These are phyloP conservation scores for Apiospora malaysiana DNA, from an alignment of 2,329 filamentous ascomycete genomes.

Conservation along the genomic window DNA sequence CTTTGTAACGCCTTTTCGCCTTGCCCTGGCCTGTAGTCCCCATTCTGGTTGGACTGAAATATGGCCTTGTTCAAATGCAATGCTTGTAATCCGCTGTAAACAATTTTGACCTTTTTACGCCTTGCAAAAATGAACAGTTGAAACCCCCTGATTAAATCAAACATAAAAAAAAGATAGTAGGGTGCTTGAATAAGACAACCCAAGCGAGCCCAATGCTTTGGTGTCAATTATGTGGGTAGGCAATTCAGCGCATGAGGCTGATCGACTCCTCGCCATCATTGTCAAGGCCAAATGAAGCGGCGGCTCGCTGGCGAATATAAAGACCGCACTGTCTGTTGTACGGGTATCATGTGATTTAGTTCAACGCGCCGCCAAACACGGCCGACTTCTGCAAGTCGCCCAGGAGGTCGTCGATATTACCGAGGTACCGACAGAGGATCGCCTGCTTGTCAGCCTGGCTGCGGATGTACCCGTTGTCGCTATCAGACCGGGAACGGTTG, in stretches of 20 bases:
- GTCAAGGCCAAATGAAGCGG: neutral
- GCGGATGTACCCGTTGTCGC: constrained; percentile 55
- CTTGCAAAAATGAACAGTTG: neutral
- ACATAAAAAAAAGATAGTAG: neutral
- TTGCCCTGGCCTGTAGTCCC: neutral
- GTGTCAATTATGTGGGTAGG: neutral
- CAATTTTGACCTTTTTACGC: neutral
- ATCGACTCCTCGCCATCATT: neutral
- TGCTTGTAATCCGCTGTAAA: neutral
- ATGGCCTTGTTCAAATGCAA: constrained; percentile 1
- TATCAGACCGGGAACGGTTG: constrained; percentile 40
- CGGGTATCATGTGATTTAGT: constrained; percentile 35
- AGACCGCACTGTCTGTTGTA: neutral
- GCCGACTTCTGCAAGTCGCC: constrained; percentile 81
- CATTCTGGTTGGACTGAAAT: constrained; percentile 14
- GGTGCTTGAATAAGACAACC: neutral
- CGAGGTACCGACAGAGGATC: constrained; percentile 77
- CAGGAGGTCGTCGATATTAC: constrained; percentile 83
- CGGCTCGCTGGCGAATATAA: neutral
- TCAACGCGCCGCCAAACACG: constrained; percentile 63
- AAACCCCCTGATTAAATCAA: constrained; percentile 6
- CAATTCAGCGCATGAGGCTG: neutral
- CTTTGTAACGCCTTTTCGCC: constrained; percentile 5
- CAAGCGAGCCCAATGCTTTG: neutral
- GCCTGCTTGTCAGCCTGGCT: constrained; percentile 83